Evolutionary conservation across 2,329 filamentous ascomycete species (phyloP), one percentile per base, ranked within the genome.

Genomic region (Phaeophleospora eucalypticola): DNA sequence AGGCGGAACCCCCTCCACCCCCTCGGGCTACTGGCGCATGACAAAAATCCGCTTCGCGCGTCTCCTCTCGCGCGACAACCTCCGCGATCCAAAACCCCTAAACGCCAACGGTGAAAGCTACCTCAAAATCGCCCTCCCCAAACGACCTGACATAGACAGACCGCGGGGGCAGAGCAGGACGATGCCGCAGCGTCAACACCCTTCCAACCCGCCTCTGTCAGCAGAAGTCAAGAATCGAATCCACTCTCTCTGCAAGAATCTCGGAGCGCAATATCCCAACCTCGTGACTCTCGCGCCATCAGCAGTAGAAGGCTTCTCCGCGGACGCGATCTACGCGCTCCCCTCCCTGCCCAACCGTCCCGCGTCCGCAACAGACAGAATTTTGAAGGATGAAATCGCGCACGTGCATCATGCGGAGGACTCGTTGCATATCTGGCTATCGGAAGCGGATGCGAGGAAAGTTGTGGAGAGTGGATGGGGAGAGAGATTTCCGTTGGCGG

Each of bases 341-440:
- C 37, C 41, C 8, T 36, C 17, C n/a, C 36, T 21, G 16, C 24
- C 32, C 2, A 15, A 18, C 8, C 29, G 36, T 34, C 27, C 20
- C 6, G 17, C 27, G 2, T 19, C 16, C 7, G 43, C 43, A 2
- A 33, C 46, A 21, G 52, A 55, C 36, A 34, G 27, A 4, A 41
- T 48, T 16, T 36, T 55, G 4, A 44, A 44, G 7, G 44, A 55
- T 34, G 49, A 55, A 34, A 53, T 55, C 36, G 52, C 52, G 15
- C 52, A 55, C 29, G 49, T 50, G 6, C 52, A 55, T 40, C 52
- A 49, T 2, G 37, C 43, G 3, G 52, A 55, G 29, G 49, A 55
- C 46, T 53, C 49, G 10, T 32, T 55, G 35, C 52, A 55, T 40
- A 50, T 55, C 12, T 55, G 52, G 49, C 37, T 55, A 9, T 42